phyloP scores from a whole-genome alignment of 768 basidiomycete genomes.

The Fistulinella prunicolor region DNA sequence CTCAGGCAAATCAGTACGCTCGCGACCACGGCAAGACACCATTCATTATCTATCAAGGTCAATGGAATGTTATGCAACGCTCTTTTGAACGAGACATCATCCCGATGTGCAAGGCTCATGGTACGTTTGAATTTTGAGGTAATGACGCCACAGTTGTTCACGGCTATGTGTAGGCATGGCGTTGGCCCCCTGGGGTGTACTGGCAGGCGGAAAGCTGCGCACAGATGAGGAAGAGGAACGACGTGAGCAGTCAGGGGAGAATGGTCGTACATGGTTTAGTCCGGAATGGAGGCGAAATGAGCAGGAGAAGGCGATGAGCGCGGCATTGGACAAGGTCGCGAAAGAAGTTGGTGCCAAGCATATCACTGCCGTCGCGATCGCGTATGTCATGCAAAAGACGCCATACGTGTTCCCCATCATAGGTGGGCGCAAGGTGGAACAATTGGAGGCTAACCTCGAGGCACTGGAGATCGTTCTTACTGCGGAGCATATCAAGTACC shows the following conservation, averaged over 20 bases:
- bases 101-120: slow-evolving; percentile 30
- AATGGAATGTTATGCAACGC: slow-evolving; percentile 33
- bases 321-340: slow-evolving; percentile 39
- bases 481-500: slow-evolving; percentile 34
- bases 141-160: neutral
- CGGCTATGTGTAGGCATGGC: slow-evolving; percentile 12
- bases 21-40: slow-evolving; percentile 40
- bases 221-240: slow-evolving; percentile 31
- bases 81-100: slow-evolving; percentile 46
- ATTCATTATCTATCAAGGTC: slow-evolving; percentile 45
- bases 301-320: slow-evolving; percentile 31
- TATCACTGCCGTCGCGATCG: slow-evolving; percentile 40
- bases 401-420: slow-evolving; percentile 43
- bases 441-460: slow-evolving; percentile 41
- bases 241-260: slow-evolving; percentile 30
- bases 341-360: slow-evolving; percentile 37
- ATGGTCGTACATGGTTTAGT: slow-evolving; percentile 32
- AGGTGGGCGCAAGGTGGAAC: slow-evolving; percentile 44
- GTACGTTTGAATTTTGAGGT: slow-evolving; percentile 1
- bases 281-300: slow-evolving; percentile 35
- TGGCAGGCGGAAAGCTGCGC: slow-evolving; percentile 28
- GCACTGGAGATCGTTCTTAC: slow-evolving; percentile 41
- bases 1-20: slow-evolving; percentile 42
- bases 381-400: slow-evolving; percentile 46
- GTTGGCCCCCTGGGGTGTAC: slow-evolving; percentile 38